A percentile compares a stretch with the other conserved stretches of the same genome.
Evolutionary conservation across 768 basidiomycete species (phyloP).

Genomic region (Lactarius hatsudake): DNA sequence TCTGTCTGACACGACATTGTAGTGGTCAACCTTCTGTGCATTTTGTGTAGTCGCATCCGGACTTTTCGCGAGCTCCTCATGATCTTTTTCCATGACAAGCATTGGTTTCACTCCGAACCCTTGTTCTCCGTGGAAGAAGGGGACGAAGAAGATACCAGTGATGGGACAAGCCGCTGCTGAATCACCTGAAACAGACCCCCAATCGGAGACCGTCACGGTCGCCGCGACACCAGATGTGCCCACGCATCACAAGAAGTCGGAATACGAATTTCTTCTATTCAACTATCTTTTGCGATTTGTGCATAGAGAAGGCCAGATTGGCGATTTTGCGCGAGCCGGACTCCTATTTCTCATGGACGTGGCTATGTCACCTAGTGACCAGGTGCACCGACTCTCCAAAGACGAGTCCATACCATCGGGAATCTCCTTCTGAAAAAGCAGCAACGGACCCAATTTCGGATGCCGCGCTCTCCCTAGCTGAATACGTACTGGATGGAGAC

Average conservation of each 20-base stretch:
- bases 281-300: slow-evolving; percentile 94
- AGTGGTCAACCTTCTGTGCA: slow-evolving; percentile 93
- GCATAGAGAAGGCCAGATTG: slow-evolving; percentile 90
- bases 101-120: slow-evolving; percentile 78
- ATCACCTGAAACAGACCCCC: slow-evolving; percentile 20
- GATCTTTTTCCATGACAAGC: slow-evolving; percentile 96
- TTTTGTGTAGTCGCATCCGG: slow-evolving; percentile 87
- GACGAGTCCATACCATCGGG: slow-evolving; percentile 35
- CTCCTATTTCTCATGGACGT: slow-evolving; percentile 94
- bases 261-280: slow-evolving; percentile 95
- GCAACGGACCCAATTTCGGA: slow-evolving; percentile 70
- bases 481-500: slow-evolving; percentile 95
- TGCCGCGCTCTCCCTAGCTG: slow-evolving; percentile 82
- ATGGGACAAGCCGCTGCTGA: slow-evolving; percentile 35
- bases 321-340: slow-evolving; percentile 90
- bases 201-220: not conserved
- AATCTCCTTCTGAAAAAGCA: slow-evolving; percentile 26
- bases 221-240: slow-evolving; percentile 31
- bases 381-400: slow-evolving; percentile 41
- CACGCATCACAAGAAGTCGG: slow-evolving; percentile 57
- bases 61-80: slow-evolving; percentile 87
- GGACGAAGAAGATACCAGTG: slow-evolving; percentile 38
- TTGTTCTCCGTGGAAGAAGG: slow-evolving; percentile 75
- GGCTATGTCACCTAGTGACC: slow-evolving; percentile 80
- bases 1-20: slow-evolving; percentile 19